These are phyloP conservation scores for Carex myosuroides DNA, from an alignment of 176 grass and related monocot genomes.

Conservation along the genomic window DNA sequence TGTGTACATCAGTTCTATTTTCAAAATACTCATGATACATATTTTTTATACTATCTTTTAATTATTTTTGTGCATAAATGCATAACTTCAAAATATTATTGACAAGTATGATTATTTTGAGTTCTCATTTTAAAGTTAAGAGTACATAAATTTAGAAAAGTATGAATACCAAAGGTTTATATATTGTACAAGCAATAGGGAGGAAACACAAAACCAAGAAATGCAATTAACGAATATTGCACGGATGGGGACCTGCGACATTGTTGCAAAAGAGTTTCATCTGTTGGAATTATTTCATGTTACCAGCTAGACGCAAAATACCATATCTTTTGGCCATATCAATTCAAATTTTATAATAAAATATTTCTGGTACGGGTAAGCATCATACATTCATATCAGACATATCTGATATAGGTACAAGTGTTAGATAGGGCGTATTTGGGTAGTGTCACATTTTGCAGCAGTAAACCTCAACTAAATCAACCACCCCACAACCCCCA, in stretches of 20 bases:
- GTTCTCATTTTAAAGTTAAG: not conserved
- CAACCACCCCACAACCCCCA: not conserved
- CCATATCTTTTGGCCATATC: not conserved
- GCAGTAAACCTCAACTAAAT: not conserved
- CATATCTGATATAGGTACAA: not conserved
- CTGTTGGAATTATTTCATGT: not conserved
- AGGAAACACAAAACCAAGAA: not conserved
- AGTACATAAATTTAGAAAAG: not conserved
- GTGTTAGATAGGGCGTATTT: not conserved
- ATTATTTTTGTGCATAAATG: not conserved
- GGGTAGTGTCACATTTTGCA: not conserved
- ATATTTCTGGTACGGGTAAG: not conserved
- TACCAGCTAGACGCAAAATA: not conserved
- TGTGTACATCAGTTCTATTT: not conserved
- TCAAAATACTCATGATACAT: not conserved
- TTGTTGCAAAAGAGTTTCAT: not conserved
- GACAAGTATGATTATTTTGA: not conserved
- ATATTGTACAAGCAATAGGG: not conserved
- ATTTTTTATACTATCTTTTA: not conserved
- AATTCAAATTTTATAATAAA: not conserved
- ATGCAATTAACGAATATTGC: not conserved
- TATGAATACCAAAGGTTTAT: not conserved
- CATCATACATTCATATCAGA: not conserved
- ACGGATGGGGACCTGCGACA: not conserved
- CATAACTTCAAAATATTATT: not conserved